Evolutionary conservation across 306 rosid genomes (phyloP), one percentile per base, ranked within the genome.

Genomic region (Cicer chorassanicum): DNA sequence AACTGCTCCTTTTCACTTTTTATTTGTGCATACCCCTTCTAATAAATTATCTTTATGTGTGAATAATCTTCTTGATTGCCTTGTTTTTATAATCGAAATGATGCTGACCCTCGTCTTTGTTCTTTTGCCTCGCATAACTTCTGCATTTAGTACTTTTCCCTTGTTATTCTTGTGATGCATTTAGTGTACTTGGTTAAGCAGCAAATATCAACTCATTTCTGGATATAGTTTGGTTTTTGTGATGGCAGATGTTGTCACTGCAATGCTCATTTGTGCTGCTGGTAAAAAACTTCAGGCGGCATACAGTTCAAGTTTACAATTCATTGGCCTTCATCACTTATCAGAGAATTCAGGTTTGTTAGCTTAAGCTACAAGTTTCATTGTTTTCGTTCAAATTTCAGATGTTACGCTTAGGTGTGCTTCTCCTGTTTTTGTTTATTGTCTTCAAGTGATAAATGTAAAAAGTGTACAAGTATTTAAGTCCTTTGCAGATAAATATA

Each of bases 191-290:
- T 65, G 29, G 49, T 71, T 79, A 42, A 77, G 82, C 63, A 65
- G 84, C 83, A 74, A 80, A 81, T 88, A 64, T 79, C 82, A 74
- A 78, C 84, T 70, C 79, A 80, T 83, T 82, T 70, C 82, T 79
- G 92, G 88, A 84, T 89, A 80, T 89, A 91, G 97, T 80, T 82
- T 93, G 82, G 91, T 86, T 75, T 84, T 88, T 79, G 89, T 91
- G 87, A 81, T 86, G 84, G 97, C 96, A 91, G 97, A 89, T 89
- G 59, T 89, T 80, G 41, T 84, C 70, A 83, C 54, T 82, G 92
- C 97, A 12, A 68, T 91, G 85, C 92, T 93, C 36, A 88, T 93
- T 36, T 85, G 93, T 48, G 90, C 83, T 71, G 83, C 84, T 43
- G 97, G 93, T 69, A 88, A 67, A 74, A 85, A 49, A 51, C 97